Percentiles rank a stretch among this genome's conserved stretches.
phyloP scores from a whole-genome alignment of 192 early-diverging fungal species.

The Coemansia sp. region DNA sequence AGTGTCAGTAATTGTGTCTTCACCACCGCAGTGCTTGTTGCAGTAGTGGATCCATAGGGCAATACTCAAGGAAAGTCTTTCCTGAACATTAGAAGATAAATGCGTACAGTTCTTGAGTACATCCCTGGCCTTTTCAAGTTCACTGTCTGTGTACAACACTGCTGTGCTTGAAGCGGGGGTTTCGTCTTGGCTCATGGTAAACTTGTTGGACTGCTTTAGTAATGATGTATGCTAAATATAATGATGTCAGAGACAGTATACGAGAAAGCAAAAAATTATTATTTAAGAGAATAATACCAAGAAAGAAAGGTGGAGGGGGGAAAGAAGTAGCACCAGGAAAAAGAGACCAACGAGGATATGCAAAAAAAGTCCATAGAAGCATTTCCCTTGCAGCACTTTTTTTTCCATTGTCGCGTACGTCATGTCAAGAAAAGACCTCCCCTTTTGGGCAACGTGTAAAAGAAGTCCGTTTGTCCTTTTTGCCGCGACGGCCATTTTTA shows the following conservation, averaged over 20 bases:
- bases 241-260: neutral
- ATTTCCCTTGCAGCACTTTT: no score
- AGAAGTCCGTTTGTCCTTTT: neutral
- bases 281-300: neutral
- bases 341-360: neutral
- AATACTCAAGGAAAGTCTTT: constrained; percentile 46
- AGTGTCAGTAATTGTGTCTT: constrained; percentile 16
- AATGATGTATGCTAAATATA: neutral
- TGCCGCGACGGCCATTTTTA: neutral
- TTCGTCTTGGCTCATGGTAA: neutral
- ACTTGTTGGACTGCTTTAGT: neutral
- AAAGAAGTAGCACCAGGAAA: neutral
- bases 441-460: neutral
- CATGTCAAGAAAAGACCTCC: neutral
- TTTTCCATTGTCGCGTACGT: neutral
- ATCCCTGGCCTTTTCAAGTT: constrained; percentile 44
- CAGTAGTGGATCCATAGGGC: constrained; percentile 55
- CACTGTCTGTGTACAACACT: neutral
- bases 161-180: neutral
- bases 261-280: no score
- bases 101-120: constrained; percentile 34
- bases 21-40: constrained; percentile 19
- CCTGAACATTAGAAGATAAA: constrained; percentile 29
- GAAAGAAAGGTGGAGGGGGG: no score
- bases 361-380: no score